These are phyloP conservation scores for Grigorovia jiainica DNA, from an alignment of 805 yeast species.

Conservation along the genomic window DNA sequence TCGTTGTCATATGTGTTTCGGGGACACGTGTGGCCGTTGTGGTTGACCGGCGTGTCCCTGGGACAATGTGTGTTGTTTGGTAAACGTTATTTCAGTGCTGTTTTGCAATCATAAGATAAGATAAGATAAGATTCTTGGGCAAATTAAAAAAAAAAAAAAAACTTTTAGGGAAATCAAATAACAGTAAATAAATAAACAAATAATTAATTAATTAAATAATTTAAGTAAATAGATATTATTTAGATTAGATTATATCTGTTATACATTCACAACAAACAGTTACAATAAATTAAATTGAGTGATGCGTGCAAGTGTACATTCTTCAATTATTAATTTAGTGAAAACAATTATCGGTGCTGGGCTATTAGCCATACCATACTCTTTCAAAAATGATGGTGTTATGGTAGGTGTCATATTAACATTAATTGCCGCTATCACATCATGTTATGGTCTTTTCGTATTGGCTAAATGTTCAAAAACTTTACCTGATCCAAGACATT, in stretches of 20 bases:
- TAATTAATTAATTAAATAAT: too few relatives aligned
- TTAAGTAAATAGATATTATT: slow-evolving; percentile 6
- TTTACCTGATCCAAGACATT: slow-evolving; percentile 44
- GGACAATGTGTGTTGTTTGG: slow-evolving; percentile 63
- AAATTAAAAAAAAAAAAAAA: too few relatives aligned
- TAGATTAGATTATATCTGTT: not conserved
- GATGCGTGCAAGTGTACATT: slow-evolving; percentile 38
- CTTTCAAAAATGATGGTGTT: slow-evolving; percentile 57
- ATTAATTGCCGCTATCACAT: slow-evolving; percentile 52
- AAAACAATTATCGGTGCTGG: slow-evolving; percentile 80
- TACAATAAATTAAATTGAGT: not conserved
- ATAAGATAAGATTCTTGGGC: too few relatives aligned
- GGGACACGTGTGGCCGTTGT: slow-evolving; percentile 54
- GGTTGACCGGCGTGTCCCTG: slow-evolving; percentile 47
- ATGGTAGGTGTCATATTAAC: slow-evolving; percentile 47
- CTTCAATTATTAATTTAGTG: slow-evolving; percentile 57
- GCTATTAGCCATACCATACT: slow-evolving; percentile 62
- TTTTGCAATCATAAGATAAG: too few relatives aligned
- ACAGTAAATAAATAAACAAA: too few relatives aligned
- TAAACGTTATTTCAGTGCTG: too few relatives aligned
- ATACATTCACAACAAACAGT: not conserved
- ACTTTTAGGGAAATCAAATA: too few relatives aligned
- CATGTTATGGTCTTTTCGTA: slow-evolving; percentile 58
- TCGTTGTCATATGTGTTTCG: slow-evolving; percentile 43
- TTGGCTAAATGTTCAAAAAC: slow-evolving; percentile 51